Evolutionary conservation across 192 early-diverging fungal species (phyloP), one percentile per base, ranked within the genome.

Genomic region (Linnemannia schmuckeri): DNA sequence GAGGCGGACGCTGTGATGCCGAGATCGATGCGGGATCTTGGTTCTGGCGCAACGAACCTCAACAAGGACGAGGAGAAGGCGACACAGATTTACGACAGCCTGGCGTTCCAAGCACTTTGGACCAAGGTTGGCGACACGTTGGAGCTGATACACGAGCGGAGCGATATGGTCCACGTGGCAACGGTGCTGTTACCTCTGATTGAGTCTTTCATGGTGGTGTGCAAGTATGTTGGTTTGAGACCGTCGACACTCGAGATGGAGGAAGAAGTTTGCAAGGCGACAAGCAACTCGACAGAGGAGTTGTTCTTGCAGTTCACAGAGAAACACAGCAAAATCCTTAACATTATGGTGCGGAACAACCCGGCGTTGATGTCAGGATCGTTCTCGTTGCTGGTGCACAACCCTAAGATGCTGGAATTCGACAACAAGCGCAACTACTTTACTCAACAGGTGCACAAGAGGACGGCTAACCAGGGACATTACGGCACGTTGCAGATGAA

Each of bases 391-490:
- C 89, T 99, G 70, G 97, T 99, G n/a, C 96, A 96, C 76, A 99
- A 98, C 82, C 97, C 98, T 70, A 98, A 98, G 82, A 96, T 99
- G 79, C 91, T 99, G 57, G 98, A 99, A 80, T 99, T 99, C 90
- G 98, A 99, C 91, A 99, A 99, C 92, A 99, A 99, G 91, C 93
- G 98, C 33, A 97, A 97, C 80, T 99, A 98, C 91, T 99, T 99
- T 87, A 94, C 93, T 76, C 97, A 97, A 87, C 97, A 98, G 75
- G 91, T 99, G 70, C 97, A 98, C 88, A 97, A 98, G 88, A 94
- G 96, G 63, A 90, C 89, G 70, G 86, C 76, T 20, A 72, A 72
- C 57, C 90, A 94, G 24, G 91, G 94, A 33, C 91, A 94, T 82
- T 95, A 94, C 82, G 92, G 94, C 12, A 88, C 93, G 6, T 87